phyloP scores from a whole-genome alignment of 176 grass and related monocot species.

The Bolboschoenus planiculmis region DNA sequence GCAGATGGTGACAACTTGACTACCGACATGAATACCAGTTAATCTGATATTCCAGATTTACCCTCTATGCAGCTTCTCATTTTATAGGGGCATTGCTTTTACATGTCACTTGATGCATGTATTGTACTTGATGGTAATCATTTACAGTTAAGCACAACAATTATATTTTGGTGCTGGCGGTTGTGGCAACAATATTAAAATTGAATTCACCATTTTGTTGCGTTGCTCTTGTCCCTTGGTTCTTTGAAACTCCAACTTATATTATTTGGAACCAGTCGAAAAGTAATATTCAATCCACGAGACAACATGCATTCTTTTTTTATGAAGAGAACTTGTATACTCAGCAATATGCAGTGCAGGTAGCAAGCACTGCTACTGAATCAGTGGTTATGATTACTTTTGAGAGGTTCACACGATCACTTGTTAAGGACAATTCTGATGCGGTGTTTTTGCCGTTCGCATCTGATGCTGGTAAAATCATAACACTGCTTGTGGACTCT shows the following conservation, averaged over 20 bases:
- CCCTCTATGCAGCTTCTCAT: not conserved
- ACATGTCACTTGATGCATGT: conserved; percentile 3
- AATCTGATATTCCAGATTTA: not conserved
- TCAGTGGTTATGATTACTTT: not conserved
- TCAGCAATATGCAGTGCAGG: not conserved
- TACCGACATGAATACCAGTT: conserved; percentile 61
- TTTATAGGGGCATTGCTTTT: conserved; percentile 12
- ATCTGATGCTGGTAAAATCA: not conserved
- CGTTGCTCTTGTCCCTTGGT: not conserved
- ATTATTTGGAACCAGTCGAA: not conserved
- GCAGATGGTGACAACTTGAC: conserved; percentile 53
- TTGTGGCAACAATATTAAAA: conserved; percentile 1
- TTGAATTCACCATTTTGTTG: not conserved
- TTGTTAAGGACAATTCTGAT: not conserved
- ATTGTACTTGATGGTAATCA: conserved; percentile 11
- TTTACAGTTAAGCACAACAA: conserved; percentile 1
- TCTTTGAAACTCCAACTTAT: not conserved
- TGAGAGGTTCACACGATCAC: not conserved
- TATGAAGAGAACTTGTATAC: not conserved
- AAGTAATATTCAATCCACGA: not conserved
- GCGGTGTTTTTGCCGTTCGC: not conserved
- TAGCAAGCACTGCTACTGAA: not conserved
- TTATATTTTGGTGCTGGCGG: not conserved
- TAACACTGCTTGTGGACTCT: not conserved
- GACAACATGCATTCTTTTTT: not conserved